Evolutionary conservation across 495 filamentous ascomycete species (phyloP), one percentile per base, ranked within the genome.

Genomic region (Aspergillus cristatus): DNA sequence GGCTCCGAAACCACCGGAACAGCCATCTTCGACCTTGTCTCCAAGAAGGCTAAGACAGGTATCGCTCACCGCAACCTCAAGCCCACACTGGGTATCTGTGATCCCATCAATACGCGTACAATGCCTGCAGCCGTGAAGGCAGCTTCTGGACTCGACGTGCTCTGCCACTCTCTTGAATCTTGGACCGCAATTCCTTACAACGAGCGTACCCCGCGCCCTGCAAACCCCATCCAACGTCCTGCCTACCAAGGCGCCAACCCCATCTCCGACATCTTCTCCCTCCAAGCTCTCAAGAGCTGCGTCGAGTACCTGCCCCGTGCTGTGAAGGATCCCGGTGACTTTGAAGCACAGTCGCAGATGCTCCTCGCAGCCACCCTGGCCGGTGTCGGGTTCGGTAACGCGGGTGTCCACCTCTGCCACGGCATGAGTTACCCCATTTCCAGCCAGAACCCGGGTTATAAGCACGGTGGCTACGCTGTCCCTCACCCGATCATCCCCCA

Each of bases 161-260:
- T 98, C 14, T 97, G 87, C 58, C 93, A 97, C 63, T 74, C 78
- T 11, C 76, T 98, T 30, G 91, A 98, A 56, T 88, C 82, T 7
- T 97, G 86, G 81, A 98, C 91, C 3, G 91, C 93, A 1, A 96
- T 98, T 42, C 93, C 91, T 0, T 97, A 86, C 63, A 72, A 82
- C 50, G 77, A 90, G 60, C 78, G 91, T 37, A 74, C 67, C 0
- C 93, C 91, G 0, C 72, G 89, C 5, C 93, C 93, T 4, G 62
- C 77, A 10, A 97, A 98, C 55, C 91, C 91, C 0, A 84, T 97
- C 47, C 72, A 90, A 34, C 71, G 91, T 2, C 91, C 91, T 0
- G 87, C 91, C 2, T 98, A 98, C 53, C 91, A 98, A 52, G 91
- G 91, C 29, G 88, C 91, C 6, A 98, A 98, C 57, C 91, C 91